phyloP scores from a whole-genome alignment of 1,284 basidiomycete genomes.

The Cutaneotrichosporon sp. region DNA sequence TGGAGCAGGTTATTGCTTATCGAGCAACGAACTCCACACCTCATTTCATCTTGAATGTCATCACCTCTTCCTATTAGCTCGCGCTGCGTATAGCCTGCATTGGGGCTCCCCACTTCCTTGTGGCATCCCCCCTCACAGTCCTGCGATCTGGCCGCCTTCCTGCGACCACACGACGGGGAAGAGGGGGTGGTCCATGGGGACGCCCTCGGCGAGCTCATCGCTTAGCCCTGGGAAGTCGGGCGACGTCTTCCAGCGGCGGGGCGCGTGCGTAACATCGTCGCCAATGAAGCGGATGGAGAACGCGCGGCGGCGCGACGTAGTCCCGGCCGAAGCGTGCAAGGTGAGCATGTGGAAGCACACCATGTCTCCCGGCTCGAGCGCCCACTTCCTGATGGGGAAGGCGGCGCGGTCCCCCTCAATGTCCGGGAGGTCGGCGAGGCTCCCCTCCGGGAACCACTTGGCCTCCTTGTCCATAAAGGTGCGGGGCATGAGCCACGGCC shows the following conservation, averaged over 20 bases:
- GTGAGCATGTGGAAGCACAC: slow-evolving; percentile 27
- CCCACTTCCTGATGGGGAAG: slow-evolving; percentile 19
- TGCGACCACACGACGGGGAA: slow-evolving; percentile 21
- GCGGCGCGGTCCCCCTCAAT: slow-evolving; percentile 16
- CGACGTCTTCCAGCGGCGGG: slow-evolving; percentile 17
- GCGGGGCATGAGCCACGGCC: slow-evolving; percentile 25
- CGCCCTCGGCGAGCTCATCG: slow-evolving; percentile 15
- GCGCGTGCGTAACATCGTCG: slow-evolving; percentile 19
- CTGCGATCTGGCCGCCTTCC: slow-evolving; percentile 5
- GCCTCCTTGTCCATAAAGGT: slow-evolving; percentile 28
- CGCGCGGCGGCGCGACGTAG: slow-evolving; percentile 11
- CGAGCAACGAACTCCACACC: too few relatives aligned
- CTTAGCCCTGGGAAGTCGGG: slow-evolving; percentile 21
- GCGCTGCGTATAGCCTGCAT: too few relatives aligned
- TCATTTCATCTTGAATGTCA: too few relatives aligned
- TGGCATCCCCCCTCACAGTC: neutral
- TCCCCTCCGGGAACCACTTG: slow-evolving; percentile 26
- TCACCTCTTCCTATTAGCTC: too few relatives aligned
- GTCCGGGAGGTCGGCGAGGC: slow-evolving; percentile 19
- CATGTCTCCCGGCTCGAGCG: slow-evolving; percentile 19
- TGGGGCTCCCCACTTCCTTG: neutral
- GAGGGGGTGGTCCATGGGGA: slow-evolving; percentile 16
- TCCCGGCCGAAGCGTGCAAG: slow-evolving; percentile 21
- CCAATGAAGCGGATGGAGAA: slow-evolving; percentile 20
- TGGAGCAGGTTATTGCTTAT: too few relatives aligned